Evolutionary conservation across 2,329 filamentous ascomycete genomes (phyloP).

Genomic region (Blastomyces gilchristii): DNA sequence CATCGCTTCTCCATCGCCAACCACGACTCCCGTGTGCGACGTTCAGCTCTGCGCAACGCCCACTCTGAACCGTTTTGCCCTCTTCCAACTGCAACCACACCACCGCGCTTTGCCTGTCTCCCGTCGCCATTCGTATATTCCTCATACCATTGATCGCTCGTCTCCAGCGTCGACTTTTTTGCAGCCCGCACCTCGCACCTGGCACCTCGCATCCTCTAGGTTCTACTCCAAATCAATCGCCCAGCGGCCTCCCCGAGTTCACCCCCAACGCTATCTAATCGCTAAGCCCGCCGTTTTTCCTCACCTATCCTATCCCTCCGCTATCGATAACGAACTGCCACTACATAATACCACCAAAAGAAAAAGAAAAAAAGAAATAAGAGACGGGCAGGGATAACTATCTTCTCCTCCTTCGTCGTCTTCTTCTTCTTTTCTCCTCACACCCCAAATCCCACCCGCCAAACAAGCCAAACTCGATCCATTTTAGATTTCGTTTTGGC

Average conservation of each 20-base stretch:
- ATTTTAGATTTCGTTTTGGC: too few relatives aligned
- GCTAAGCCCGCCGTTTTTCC: background rate
- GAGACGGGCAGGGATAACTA: too few relatives aligned
- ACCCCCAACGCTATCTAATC: conserved; percentile 1
- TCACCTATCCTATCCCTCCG: background rate
- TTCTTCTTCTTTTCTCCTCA: too few relatives aligned
- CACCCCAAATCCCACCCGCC: too few relatives aligned
- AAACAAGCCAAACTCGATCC: too few relatives aligned
- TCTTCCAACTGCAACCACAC: background rate
- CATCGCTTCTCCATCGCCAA: background rate
- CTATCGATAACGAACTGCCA: background rate
- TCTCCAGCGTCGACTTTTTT: background rate
- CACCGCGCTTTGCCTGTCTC: background rate
- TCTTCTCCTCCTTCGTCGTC: background rate
- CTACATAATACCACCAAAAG: background rate
- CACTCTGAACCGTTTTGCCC: background rate
- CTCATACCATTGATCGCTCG: too few relatives aligned
- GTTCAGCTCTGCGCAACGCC: conserved; percentile 1
- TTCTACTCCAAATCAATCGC: too few relatives aligned
- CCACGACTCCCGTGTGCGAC: conserved; percentile 7
- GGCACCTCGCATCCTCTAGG: background rate
- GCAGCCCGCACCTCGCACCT: background rate
- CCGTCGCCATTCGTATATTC: background rate
- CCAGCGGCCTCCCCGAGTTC: background rate
- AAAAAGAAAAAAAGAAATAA: background rate